phyloP scores from a whole-genome alignment of 2,329 filamentous ascomycete species.

The Talaromyces sp. region DNA sequence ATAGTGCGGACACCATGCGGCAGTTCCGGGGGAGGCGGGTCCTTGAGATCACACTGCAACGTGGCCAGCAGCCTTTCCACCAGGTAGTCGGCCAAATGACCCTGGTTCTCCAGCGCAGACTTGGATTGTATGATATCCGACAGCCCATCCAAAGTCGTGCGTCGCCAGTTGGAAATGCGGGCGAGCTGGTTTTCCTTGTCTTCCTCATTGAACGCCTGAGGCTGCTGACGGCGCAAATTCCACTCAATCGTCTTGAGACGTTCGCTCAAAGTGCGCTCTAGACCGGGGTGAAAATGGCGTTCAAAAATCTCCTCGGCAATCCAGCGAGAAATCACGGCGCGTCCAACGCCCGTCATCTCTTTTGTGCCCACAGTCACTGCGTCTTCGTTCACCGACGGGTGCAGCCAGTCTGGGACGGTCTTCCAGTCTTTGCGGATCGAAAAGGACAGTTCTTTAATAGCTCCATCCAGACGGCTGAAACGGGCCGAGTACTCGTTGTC shows the following conservation, averaged over 20 bases:
- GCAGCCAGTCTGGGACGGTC: conserved; percentile 73
- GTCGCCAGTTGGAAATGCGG: conserved; percentile 87
- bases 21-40: conserved; percentile 74
- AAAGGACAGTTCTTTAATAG: conserved; percentile 91
- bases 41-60: conserved; percentile 68
- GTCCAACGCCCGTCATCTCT: conserved; percentile 94
- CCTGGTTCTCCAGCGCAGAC: conserved; percentile 62
- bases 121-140: conserved; percentile 63
- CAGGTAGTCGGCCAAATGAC: conserved; percentile 64
- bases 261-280: conserved; percentile 70
- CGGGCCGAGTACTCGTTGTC: conserved; percentile 89
- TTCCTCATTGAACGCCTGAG: conserved; percentile 70
- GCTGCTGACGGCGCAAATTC: conserved; percentile 75
- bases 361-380: conserved; percentile 84
- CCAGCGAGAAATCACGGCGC: conserved; percentile 85
- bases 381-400: conserved; percentile 74
- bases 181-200: conserved; percentile 83
- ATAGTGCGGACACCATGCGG: conserved; percentile 89
- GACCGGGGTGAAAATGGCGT: conserved; percentile 83
- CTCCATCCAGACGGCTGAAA: conserved; percentile 86
- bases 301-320: conserved; percentile 87
- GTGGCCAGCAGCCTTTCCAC: conserved; percentile 64
- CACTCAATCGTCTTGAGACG: conserved; percentile 82
- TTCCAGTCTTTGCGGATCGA: conserved; percentile 95
- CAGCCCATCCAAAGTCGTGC: conserved; percentile 90